Evolutionary conservation across 2,329 filamentous ascomycete species (phyloP), one percentile per base, ranked within the genome.

Genomic region (Fusarium graminum): DNA sequence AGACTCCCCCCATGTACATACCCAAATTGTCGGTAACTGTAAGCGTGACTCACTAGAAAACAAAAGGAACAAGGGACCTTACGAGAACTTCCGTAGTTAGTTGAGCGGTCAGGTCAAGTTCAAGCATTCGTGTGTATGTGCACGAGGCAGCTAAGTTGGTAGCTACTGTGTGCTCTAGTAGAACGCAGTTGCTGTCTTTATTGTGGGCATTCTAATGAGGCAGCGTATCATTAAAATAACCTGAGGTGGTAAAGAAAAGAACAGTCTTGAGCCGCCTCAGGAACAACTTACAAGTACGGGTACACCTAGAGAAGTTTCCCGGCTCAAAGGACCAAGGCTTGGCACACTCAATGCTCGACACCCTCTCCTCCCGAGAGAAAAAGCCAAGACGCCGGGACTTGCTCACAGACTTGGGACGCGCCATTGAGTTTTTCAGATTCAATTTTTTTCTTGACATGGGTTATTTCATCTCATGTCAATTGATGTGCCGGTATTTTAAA

Each of bases 21-120:
- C 30, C 50, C 32, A 63, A 44, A 49, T 43, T 45, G 32, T 50
- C 43, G 43, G 50, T 38, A 63, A 13, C 40, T 39, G 17, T 40
- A 30, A 34, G 29, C 38, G 7, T 40, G 43, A 44, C 40, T 57
- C 40, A 45, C 41, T 53, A 63, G 36, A 52, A 52, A 38, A 45
- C 25, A 46, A 36, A 63, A 49, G 17, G 54, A 52, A 59, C 43
- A 60, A 47, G 53, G 52, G 28, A 39, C 22, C 36, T 45, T 54
- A 14, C 56, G 61, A 65, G 36, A 55, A 61, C 34, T 62, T 41
- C 49, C 58, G 58, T 61, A 54, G 56, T 59, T 49, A n/a, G 45
- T 42, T 28, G 43, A 44, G 59, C 57, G 59, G 59, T 62, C 59
- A 61, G 42, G 52, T 19, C 17, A 39, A 52, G 29, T 29, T 40